Evolutionary conservation across 2,329 filamentous ascomycete genomes (phyloP).

Genomic region (Ceratocystis eucalypticola): DNA sequence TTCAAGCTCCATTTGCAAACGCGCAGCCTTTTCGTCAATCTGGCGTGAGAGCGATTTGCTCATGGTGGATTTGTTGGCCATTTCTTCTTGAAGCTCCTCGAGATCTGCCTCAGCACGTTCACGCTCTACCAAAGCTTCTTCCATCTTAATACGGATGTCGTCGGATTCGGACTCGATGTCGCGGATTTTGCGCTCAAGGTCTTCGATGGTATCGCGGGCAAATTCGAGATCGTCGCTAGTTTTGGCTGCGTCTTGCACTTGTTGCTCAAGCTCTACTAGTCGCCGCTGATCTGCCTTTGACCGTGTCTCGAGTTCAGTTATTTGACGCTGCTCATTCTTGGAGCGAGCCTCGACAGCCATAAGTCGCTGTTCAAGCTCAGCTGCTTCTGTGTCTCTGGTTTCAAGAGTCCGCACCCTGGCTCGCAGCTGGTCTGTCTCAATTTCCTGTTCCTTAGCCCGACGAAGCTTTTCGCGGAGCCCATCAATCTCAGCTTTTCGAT

Average conservation of each 20-base stretch:
- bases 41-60: constrained; percentile 63
- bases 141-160: constrained; percentile 40
- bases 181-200: constrained; percentile 42
- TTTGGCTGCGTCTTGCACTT: constrained; percentile 24
- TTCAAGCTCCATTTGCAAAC: constrained; percentile 54
- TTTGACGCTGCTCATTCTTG: constrained; percentile 40
- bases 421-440: constrained; percentile 16
- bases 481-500: constrained; percentile 13
- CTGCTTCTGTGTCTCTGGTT: constrained; percentile 13
- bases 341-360: constrained; percentile 43
- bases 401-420: constrained; percentile 11
- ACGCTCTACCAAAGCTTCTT: constrained; percentile 41
- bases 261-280: constrained; percentile 43
- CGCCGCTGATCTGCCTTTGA: constrained; percentile 42
- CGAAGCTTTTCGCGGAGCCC: constrained; percentile 12
- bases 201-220: constrained; percentile 44
- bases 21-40: constrained; percentile 55
- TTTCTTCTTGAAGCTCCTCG: constrained; percentile 58
- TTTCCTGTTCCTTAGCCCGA: constrained; percentile 12
- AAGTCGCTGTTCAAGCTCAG: constrained; percentile 32
- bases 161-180: constrained; percentile 41
- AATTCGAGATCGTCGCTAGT: constrained; percentile 39
- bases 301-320: constrained; percentile 44
- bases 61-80: constrained; percentile 64
- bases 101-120: constrained; percentile 45